phyloP scores from a whole-genome alignment of 164 flowering plant genomes.

The Umbellularia californica region DNA sequence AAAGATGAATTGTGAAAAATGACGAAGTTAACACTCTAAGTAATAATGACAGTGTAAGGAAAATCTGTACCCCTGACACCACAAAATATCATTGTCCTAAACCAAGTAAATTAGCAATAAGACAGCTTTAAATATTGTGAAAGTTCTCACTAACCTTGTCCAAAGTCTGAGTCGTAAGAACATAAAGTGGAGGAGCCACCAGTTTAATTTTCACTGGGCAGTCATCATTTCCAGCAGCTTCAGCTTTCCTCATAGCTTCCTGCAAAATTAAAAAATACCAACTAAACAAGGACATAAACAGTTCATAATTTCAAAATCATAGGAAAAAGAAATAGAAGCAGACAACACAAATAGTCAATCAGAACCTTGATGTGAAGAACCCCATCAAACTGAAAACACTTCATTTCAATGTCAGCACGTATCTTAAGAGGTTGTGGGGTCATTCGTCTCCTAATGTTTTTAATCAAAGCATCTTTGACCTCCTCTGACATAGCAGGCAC shows the following conservation, averaged over 20 bases:
- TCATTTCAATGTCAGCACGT: constrained; percentile 94
- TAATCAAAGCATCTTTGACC: constrained; percentile 78
- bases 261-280: constrained; percentile 25
- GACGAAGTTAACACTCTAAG: background rate
- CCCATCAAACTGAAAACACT: constrained; percentile 96
- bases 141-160: constrained; percentile 57
- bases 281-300: background rate
- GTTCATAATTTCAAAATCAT: background rate
- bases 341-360: background rate
- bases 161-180: constrained; percentile 91
- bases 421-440: constrained; percentile 94
- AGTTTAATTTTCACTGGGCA: constrained; percentile 95
- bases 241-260: constrained; percentile 98
- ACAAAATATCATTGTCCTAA: background rate
- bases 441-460: constrained; percentile 90
- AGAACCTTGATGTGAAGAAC: constrained; percentile 93
- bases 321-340: background rate
- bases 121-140: background rate
- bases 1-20: too few species aligned
- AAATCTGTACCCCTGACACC: background rate
- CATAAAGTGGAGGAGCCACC: constrained; percentile 93
- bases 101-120: background rate
- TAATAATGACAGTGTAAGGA: background rate
- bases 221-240: constrained; percentile 84
- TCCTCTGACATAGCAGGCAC: constrained; percentile 86